A percentile compares a stretch with the other conserved stretches of the same genome.
Conservation (phyloP, 2,329 filamentous ascomycete genomes). For the Nemania sp. region DNA sequence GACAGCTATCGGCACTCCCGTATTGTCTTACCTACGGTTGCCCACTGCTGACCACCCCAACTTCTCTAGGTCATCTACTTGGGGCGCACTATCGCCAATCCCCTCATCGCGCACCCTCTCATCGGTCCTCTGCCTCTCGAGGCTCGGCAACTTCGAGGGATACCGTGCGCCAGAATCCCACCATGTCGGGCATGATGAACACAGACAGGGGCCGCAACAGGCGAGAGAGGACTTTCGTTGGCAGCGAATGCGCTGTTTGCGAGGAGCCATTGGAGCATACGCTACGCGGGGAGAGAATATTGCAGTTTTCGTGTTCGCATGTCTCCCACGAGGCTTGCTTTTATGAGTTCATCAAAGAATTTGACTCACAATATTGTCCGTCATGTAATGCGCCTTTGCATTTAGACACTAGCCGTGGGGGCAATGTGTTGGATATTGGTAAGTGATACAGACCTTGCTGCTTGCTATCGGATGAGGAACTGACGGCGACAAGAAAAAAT, state of each 20-base stretch:
- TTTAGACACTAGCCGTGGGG: slow-evolving; percentile 90
- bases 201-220: slow-evolving; percentile 82
- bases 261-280: slow-evolving; percentile 98
- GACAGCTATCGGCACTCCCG: slow-evolving; percentile 14
- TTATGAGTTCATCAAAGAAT: slow-evolving; percentile 97
- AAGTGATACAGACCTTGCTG: slow-evolving; percentile 43
- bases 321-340: slow-evolving; percentile 98
- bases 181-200: slow-evolving; percentile 75
- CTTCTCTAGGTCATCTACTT: slow-evolving; percentile 54
- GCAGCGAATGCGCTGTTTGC: slow-evolving; percentile 93
- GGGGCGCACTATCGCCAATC: slow-evolving; percentile 51
- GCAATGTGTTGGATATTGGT: slow-evolving; percentile 94
- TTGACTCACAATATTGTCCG: slow-evolving; percentile 93
- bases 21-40: slow-evolving; percentile 34
- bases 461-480: slow-evolving; percentile 9
- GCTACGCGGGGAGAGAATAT: slow-evolving; percentile 88
- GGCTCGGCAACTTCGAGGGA: slow-evolving; percentile 54
- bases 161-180: slow-evolving; percentile 49
- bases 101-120: slow-evolving; percentile 53
- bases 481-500: slow-evolving; percentile 79
- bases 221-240: slow-evolving; percentile 93
- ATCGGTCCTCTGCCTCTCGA: slow-evolving; percentile 55
- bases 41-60: slow-evolving; percentile 44
- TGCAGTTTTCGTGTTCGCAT: slow-evolving; percentile 97
- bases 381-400: slow-evolving; percentile 92